These are phyloP conservation scores for Mrakia hoshinonis DNA, from an alignment of 768 basidiomycete genomes.

Conservation along the genomic window DNA sequence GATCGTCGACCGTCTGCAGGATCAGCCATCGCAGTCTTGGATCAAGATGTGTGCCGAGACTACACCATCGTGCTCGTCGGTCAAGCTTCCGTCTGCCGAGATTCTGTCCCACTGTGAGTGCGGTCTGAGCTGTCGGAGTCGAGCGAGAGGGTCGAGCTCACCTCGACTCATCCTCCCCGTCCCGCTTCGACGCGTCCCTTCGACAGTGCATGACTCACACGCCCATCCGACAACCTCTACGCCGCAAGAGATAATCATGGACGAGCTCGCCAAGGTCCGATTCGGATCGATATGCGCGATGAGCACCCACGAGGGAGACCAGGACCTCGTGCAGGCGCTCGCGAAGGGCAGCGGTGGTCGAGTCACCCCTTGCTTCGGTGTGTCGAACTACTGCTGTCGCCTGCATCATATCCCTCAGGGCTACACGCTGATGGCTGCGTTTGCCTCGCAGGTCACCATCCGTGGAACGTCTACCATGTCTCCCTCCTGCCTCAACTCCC, in stretches of 20 bases:
- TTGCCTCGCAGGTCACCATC: constrained; percentile 67
- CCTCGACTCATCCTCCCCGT: background rate
- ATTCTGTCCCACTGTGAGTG: background rate
- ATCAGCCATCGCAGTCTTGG: background rate
- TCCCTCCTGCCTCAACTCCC: constrained; percentile 42
- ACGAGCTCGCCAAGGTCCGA: background rate
- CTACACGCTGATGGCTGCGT: background rate
- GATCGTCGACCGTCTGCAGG: background rate
- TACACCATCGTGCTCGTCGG: background rate
- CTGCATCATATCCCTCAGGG: background rate
- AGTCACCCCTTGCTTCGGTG: constrained; percentile 7
- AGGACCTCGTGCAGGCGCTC: constrained; percentile 27
- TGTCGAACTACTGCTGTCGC: background rate
- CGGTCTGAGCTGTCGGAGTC: background rate
- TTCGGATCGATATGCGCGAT: constrained; percentile 42
- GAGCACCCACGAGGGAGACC: constrained; percentile 31
- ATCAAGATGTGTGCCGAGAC: background rate
- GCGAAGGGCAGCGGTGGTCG: constrained; percentile 3
- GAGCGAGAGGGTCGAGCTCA: background rate
- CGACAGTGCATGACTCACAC: background rate
- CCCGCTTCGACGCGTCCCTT: too few relatives aligned
- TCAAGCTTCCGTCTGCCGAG: background rate
- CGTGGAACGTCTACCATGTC: constrained; percentile 83
- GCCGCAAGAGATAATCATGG: background rate
- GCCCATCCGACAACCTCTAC: background rate